These are phyloP conservation scores for Allantophomopsis lycopodina DNA, from an alignment of 2,329 filamentous ascomycete species.

Conservation along the genomic window DNA sequence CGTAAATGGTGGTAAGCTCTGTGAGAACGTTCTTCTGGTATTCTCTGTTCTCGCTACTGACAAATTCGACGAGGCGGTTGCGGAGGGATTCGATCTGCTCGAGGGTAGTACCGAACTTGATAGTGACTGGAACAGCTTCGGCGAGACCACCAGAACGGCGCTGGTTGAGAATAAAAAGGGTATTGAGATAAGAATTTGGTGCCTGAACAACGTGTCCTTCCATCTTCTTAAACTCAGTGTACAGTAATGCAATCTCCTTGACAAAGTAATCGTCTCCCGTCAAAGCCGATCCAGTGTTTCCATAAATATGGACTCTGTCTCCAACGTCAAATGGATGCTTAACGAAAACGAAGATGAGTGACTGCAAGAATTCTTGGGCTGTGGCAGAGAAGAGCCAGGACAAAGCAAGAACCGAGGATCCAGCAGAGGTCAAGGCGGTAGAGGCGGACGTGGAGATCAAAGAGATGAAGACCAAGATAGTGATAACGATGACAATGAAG, in stretches of 20 bases:
- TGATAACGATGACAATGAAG: constrained; percentile 71
- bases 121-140: constrained; percentile 69
- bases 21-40: constrained; percentile 79
- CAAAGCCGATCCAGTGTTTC: constrained; percentile 67
- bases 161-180: constrained; percentile 88
- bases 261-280: constrained; percentile 91
- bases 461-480: constrained; percentile 75
- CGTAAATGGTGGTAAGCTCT: constrained; percentile 64
- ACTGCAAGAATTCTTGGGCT: constrained; percentile 88
- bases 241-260: constrained; percentile 82
- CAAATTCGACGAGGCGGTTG: constrained; percentile 69
- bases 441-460: constrained; percentile 85
- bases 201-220: constrained; percentile 92
- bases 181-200: constrained; percentile 87
- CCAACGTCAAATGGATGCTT: constrained; percentile 97
- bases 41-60: constrained; percentile 74
- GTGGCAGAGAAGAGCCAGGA: constrained; percentile 90
- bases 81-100: constrained; percentile 76
- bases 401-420: constrained; percentile 74
- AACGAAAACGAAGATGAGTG: constrained; percentile 88
- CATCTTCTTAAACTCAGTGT: constrained; percentile 98
- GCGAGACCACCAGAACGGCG: constrained; percentile 78
- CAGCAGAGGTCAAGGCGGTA: constrained; percentile 77
- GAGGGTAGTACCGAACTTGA: constrained; percentile 79
- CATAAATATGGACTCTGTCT: constrained; percentile 83